Percentiles rank a stretch among this genome's conserved stretches.
Conservation (phyloP, 1,284 basidiomycete genomes). For the Xerocomus nothofagi region DNA sequence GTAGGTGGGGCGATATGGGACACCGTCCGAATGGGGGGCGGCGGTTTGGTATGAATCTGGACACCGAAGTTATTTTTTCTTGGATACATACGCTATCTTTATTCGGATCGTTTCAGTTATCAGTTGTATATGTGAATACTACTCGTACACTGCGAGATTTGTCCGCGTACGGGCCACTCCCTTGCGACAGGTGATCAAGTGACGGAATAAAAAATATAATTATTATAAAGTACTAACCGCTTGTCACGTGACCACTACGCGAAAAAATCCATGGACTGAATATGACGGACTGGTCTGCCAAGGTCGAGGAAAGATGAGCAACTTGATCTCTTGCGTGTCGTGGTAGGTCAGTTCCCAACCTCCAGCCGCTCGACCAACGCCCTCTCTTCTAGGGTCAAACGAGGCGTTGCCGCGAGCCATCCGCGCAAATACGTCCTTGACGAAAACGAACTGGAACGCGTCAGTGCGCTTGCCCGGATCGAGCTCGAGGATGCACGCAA, state of each 20-base stretch:
- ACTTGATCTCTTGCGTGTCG: constrained; percentile 63
- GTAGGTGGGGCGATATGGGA: constrained; percentile 56
- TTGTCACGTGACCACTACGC: constrained; percentile 21
- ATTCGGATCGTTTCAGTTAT: constrained; percentile 8
- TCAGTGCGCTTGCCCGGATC: constrained; percentile 85
- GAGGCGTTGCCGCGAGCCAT: constrained; percentile 75
- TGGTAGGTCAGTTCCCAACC: constrained; percentile 36
- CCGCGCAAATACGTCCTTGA: constrained; percentile 91
- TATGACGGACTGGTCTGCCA: neutral
- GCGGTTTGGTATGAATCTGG: constrained; percentile 57
- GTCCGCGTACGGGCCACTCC: too few species aligned
- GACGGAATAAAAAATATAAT: too few species aligned
- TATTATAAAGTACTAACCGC: too few species aligned
- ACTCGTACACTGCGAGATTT: too few species aligned
- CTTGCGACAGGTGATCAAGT: too few species aligned
- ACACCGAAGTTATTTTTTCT: neutral
- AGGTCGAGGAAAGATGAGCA: constrained; percentile 52
- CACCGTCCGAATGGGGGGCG: constrained; percentile 73
- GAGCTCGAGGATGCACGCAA: constrained; percentile 86
- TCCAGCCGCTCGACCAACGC: neutral
- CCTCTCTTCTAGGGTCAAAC: constrained; percentile 69
- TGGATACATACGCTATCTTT: constrained; percentile 18
- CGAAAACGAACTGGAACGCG: constrained; percentile 87
- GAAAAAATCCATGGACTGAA: constrained; percentile 10
- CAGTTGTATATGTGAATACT: neutral